Conservation (phyloP, 2,329 filamentous ascomycete species). For the Exophiala sp. region DNA sequence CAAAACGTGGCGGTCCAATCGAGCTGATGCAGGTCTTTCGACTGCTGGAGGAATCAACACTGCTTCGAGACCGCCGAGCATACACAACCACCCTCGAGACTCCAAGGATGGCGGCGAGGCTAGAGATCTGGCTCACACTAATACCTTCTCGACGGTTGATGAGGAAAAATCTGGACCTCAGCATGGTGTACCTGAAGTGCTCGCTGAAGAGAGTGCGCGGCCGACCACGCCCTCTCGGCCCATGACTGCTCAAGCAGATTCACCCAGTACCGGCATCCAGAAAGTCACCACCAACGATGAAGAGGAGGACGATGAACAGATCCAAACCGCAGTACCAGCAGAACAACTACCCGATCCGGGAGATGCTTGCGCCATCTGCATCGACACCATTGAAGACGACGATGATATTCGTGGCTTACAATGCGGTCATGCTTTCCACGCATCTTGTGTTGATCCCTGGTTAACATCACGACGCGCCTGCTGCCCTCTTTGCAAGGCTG, state of each 20-base stretch:
- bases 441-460: conserved; percentile 94
- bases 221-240: conserved; percentile 16
- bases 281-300: conserved; percentile 60
- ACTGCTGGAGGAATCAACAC: conserved; percentile 75
- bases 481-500: conserved; percentile 95
- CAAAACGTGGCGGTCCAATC: conserved; percentile 84
- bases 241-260: conserved; percentile 18
- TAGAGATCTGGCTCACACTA: conserved; percentile 13
- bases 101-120: conserved; percentile 17
- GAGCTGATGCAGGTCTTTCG: conserved; percentile 78
- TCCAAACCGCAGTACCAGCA: conserved; percentile 74
- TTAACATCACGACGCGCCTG: conserved; percentile 89
- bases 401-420: conserved; percentile 91
- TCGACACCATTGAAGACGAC: conserved; percentile 89
- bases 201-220: conserved; percentile 27
- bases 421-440: conserved; percentile 98
- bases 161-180: conserved; percentile 18
- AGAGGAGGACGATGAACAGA: conserved; percentile 74
- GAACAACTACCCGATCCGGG: conserved; percentile 78
- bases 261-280: conserved; percentile 30
- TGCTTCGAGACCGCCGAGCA: conserved; percentile 59
- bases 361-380: conserved; percentile 93
- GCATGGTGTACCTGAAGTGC: conserved; percentile 17
- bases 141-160: conserved; percentile 9
- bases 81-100: conserved; percentile 52